Evolutionary conservation across 805 yeast species (phyloP), one percentile per base, ranked within the genome.

Genomic region (Metschnikowia baotianmanensis): DNA sequence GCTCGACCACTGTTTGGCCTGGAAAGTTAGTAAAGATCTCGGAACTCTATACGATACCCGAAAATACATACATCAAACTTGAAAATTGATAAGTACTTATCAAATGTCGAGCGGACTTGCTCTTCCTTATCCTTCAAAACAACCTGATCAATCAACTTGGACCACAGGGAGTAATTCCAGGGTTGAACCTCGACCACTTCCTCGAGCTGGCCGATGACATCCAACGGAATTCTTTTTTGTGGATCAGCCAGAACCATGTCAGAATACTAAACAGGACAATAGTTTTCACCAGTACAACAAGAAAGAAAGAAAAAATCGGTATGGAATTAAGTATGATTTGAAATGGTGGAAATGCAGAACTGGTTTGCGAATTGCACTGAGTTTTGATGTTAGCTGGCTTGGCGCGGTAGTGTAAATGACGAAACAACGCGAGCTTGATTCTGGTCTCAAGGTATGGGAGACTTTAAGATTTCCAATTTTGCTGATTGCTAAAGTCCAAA

Each of bases 61-160:
- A 60, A 49, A 49, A 59, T 31, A 40, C 43, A 30, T 40, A 40
- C 83, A 50, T 82, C 80, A 40, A 73, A 76, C 20, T 86, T 87
- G 67, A 86, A 90, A 7, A 76, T 67, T 15, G 59, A 59, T 32
- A 90, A 72, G 51, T 84, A 80, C 16, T 74, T 63, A 39, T 82
- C 83, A 58, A 75, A 88, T 0, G 73, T 69, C 6, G 69, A 64
- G 26, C 83, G 63, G 2, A 84, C 79, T 38, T 76, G 78, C 20
- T 78, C 86, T 36, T 71, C 74, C 44, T 78, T 75, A 42, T 80
- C 86, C 47, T 78, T 74, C 15, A 65, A 58, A 27, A 65, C 45
- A 8, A 65, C 71, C 40, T 72, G 78, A 16, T 72, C 69, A 25
- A 83, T 70, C 42, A 83, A 65, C 46, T 71, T 70, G 28, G 69